Base-by-base conservation (phyloP, 139 green algal genomes). In the Tetraselmis striata region DNA sequence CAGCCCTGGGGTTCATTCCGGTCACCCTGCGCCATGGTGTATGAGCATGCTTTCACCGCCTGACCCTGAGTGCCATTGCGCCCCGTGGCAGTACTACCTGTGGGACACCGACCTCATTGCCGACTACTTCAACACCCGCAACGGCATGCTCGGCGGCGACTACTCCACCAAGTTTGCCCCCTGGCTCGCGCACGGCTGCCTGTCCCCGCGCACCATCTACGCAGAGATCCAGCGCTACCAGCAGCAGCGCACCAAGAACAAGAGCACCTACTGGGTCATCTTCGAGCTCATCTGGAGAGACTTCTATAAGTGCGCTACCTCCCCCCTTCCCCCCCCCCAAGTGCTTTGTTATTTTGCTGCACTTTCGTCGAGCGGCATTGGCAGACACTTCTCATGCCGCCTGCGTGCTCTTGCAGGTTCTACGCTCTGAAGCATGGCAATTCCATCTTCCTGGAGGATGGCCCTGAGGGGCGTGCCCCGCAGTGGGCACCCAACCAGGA, bases 221-320 rank as follows among this genome's bases (percentile, higher is more conserved):
- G 83, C 86, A 75, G 92, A 94, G 79, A 90, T 98, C 78, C 91
- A 93, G 59, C 87, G 90, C 45, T 99, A 98, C 85, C 95, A 99
- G 89, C 78, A 76, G 5, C 80, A 96, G 83, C 88, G 89, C 23
- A 84, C 86, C 31, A 88, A 87, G 30, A 99, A 98, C 92, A 97
- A 98, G 83, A 94, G 85, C 30, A 99, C 96, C 23, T 98, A 98
- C 88, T 98, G 95, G 95, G 87, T 86, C 32, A 82, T 92, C 23
- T 99, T 98, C 86, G 96, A 99, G 89, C 89, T 99, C 2, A 93
- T 95, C 0, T 98, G 94, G 95, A 83, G 96, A 5, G 96, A 98
- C 86, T 98, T 93, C 86, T 99, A 96, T 88, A 86, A 87, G 85
- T 93, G 32, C 2, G 84, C 27, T 1, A 67, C 45, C 45, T 18